phyloP scores from a whole-genome alignment of 2,329 filamentous ascomycete species.

The Aphanoascus verrucosus region DNA sequence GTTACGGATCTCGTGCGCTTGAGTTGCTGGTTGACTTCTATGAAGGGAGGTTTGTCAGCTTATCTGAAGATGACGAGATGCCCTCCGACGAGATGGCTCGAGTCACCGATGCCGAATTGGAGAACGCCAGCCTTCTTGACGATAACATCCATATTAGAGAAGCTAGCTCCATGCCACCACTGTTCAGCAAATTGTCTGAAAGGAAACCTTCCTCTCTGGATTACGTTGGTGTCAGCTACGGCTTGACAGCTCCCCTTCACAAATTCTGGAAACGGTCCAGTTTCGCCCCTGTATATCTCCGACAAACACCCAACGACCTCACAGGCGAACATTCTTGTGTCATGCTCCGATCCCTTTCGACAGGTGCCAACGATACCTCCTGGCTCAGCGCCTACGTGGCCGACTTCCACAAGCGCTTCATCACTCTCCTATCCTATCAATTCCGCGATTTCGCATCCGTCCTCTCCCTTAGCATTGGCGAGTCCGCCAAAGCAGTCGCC shows the following conservation, averaged over 20 bases:
- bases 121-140: slow-evolving; percentile 62
- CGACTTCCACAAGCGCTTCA: slow-evolving; percentile 91
- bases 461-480: slow-evolving; percentile 75
- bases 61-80: slow-evolving; percentile 59
- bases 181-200: slow-evolving; percentile 82
- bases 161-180: slow-evolving; percentile 79
- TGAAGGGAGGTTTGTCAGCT: slow-evolving; percentile 76
- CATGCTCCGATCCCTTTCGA: slow-evolving; percentile 72
- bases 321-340: slow-evolving; percentile 97
- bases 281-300: slow-evolving; percentile 83
- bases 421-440: slow-evolving; percentile 80
- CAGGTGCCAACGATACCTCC: slow-evolving; percentile 52
- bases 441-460: slow-evolving; percentile 73
- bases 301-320: slow-evolving; percentile 90
- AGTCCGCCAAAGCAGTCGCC: slow-evolving; percentile 66
- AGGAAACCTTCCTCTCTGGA: slow-evolving; percentile 69
- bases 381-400: slow-evolving; percentile 87
- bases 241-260: slow-evolving; percentile 74
- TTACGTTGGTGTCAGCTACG: slow-evolving; percentile 92
- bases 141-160: slow-evolving; percentile 87
- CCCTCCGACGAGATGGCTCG: slow-evolving; percentile 55
- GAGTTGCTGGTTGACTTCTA: slow-evolving; percentile 86
- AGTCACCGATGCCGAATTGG: slow-evolving; percentile 71
- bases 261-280: slow-evolving; percentile 90
- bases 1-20: slow-evolving; percentile 82